Percentiles rank a stretch among this genome's conserved stretches.
Evolutionary conservation across 202 grass and related monocot species (phyloP).

Genomic region (Schoenoplectus triqueter): DNA sequence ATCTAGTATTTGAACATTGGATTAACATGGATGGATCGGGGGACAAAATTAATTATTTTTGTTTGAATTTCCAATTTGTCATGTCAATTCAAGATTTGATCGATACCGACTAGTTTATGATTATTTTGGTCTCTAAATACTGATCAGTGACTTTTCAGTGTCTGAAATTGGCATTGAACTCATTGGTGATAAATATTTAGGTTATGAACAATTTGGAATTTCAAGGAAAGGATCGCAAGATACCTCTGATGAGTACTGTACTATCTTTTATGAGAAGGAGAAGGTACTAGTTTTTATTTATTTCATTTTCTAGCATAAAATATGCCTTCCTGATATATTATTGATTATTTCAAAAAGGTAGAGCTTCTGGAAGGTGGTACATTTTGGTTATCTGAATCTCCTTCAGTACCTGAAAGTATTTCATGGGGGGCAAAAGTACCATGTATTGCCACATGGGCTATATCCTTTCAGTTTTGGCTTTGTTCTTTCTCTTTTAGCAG

Average conservation of each 20-base stretch:
- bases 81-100: constrained; percentile 9
- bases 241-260: constrained; percentile 87
- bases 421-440: constrained; percentile 90
- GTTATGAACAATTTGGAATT: constrained; percentile 98
- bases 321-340: constrained; percentile 19
- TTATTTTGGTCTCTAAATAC: background rate
- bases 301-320: background rate
- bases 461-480: constrained; percentile 63
- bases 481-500: background rate
- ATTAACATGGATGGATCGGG: constrained; percentile 10
- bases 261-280: constrained; percentile 98
- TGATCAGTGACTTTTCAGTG: background rate
- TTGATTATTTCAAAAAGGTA: constrained; percentile 68
- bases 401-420: constrained; percentile 93
- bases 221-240: constrained; percentile 96
- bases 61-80: background rate
- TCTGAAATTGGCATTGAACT: background rate
- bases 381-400: constrained; percentile 97
- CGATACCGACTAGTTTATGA: background rate
- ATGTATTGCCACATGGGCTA: constrained; percentile 95
- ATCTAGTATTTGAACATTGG: background rate
- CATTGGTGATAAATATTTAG: constrained; percentile 44
- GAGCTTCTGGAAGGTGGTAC: constrained; percentile 98
- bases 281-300: constrained; percentile 55
- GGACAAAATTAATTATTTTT: background rate